Conservation (phyloP, 441 rosid genomes). For the Sinapis alba region DNA sequence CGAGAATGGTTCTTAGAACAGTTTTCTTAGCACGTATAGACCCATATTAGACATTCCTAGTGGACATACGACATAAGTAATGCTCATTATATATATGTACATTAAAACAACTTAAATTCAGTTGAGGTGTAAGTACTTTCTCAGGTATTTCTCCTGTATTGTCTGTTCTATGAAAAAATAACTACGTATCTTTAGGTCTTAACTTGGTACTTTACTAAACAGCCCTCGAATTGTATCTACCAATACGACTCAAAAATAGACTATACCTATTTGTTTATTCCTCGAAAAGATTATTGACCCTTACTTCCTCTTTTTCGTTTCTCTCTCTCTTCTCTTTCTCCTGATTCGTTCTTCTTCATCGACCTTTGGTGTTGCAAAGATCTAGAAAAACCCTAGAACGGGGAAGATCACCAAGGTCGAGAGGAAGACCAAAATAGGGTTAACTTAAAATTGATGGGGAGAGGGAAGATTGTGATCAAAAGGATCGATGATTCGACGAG, state of each 20-base stretch:
- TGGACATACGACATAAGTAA: background rate
- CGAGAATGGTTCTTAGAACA: background rate
- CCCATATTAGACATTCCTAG: background rate
- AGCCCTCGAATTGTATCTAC: slow-evolving; percentile 28
- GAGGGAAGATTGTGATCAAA: slow-evolving; percentile 6
- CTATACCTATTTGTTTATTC: slow-evolving; percentile 17
- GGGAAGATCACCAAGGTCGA: slow-evolving; percentile 4
- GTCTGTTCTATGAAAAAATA: background rate
- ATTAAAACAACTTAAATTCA: background rate
- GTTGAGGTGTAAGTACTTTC: background rate
- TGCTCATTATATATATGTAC: background rate
- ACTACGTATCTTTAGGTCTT: background rate
- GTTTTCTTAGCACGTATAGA: background rate
- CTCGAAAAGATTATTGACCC: slow-evolving; percentile 20
- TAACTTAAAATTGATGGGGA: background rate
- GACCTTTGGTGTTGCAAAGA: background rate
- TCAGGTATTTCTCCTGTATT: background rate
- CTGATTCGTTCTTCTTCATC: slow-evolving; percentile 2
- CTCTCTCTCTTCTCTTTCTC: background rate
- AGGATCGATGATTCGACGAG: slow-evolving; percentile 1
- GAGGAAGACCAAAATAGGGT: background rate
- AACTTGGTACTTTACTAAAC: slow-evolving; percentile 14
- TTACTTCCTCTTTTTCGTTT: background rate
- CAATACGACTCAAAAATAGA: slow-evolving; percentile 1
- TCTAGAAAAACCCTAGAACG: slow-evolving; percentile 9